Base-by-base conservation (phyloP, 1,139 yeast species). In the Geotrichum bryndzae region DNA sequence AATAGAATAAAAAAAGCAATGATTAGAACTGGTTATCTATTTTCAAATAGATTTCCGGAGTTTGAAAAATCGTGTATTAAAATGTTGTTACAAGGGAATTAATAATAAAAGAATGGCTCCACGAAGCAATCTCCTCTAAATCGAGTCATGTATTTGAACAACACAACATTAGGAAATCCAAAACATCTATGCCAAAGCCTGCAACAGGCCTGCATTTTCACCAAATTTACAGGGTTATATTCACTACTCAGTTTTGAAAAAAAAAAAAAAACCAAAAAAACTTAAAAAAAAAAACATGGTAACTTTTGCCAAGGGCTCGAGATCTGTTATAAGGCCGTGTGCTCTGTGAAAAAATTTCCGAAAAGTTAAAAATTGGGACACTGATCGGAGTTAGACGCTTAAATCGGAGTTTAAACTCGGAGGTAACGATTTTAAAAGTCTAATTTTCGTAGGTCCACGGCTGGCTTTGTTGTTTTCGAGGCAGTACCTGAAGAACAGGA, bases 391-490 rank as follows among this genome's bases (percentile, higher is more conserved):
- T 41, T n/a, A 41, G 22, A 41, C 48, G 48, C 22, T 41, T 41
- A 15, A 41, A n/a, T 41, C n/a, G 48, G 48, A 41, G 48, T 41
- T 41, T 41, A n/a, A 41, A 41, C n/a, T n/a, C 22, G 48, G 48
- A n/a, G 22, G 48, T 41, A 41, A 41, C n/a, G n/a, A 50, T n/a
- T 7, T 55, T 22, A 55, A 50, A 55, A 59, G 27, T 56, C 61
- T 18, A 59, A 46, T n/a, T 52, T 59, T 31, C 51, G 45, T 23
- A 59, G 54, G 23, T 59, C 58, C 29, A 59, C 61, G 10, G 56
- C 38, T 15, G 56, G 13, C 13, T 46, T 23, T n/a, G 25, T 25
- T 22, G 46, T 8, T 48, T 38, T 22, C 13, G 48, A 41, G 22
- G 10, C 22, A 2, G 48, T 2, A 1, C 18, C 48, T 4, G 18